Conservation (phyloP, 176 grass and related monocot genomes). For the Juncus inflexus region DNA sequence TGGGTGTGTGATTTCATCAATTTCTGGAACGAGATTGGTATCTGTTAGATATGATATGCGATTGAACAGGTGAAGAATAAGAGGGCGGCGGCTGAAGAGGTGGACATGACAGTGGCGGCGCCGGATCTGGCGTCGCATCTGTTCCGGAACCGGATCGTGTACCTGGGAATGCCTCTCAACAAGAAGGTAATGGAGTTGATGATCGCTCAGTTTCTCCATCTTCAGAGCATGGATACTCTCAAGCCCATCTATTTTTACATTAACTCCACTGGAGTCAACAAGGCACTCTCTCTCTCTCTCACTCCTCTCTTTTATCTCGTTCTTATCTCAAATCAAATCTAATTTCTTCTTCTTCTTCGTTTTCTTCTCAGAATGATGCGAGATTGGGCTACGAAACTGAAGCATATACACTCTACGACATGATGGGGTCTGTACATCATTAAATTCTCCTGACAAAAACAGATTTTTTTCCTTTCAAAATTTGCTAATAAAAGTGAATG, state of each 20-base stretch:
- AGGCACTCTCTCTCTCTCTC: conserved; percentile 32
- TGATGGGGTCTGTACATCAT: conserved; percentile 63
- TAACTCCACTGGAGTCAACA: conserved; percentile 84
- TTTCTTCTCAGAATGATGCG: conserved; percentile 51
- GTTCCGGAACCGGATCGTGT: conserved; percentile 80
- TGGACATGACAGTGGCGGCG: conserved; percentile 43
- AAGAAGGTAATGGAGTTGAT: conserved; percentile 69
- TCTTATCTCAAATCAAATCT: neutral
- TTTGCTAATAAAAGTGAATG: too few species aligned
- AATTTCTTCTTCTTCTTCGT: neutral
- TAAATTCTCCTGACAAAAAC: conserved; percentile 9
- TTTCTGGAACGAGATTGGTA: neutral
- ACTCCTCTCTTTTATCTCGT: conserved; percentile 3
- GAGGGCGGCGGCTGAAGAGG: neutral
- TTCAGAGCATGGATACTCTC: conserved; percentile 67
- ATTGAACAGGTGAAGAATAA: neutral
- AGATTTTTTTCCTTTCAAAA: neutral
- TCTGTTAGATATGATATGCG: neutral
- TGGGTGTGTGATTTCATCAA: neutral
- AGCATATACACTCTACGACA: conserved; percentile 86
- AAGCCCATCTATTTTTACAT: conserved; percentile 94
- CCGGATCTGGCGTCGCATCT: conserved; percentile 76
- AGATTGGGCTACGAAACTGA: conserved; percentile 96
- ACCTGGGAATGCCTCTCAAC: conserved; percentile 82
- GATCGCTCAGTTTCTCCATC: conserved; percentile 74